Evolutionary conservation across 176 grass and related monocot species (phyloP).

Genomic region (Cymbopogon citratus): DNA sequence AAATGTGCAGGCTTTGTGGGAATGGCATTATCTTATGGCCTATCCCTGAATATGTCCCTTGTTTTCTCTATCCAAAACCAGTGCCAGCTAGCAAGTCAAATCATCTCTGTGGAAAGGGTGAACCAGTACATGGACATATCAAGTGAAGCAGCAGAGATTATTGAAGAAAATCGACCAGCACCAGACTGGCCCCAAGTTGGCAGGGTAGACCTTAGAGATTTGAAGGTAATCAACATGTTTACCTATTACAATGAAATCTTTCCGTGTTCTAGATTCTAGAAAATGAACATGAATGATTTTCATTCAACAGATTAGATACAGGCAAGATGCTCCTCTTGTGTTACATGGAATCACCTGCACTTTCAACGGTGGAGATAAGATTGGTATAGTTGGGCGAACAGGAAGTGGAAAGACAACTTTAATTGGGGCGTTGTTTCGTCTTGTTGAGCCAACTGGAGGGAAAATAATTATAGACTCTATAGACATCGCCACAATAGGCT

Average conservation of each 20-base stretch:
- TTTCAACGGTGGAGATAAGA: conserved; percentile 80
- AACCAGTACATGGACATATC: conserved; percentile 85
- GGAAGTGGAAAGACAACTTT: conserved; percentile 96
- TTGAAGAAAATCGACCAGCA: conserved; percentile 53
- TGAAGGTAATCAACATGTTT: conserved; percentile 56
- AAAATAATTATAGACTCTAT: conserved; percentile 61
- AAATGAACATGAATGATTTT: conserved; percentile 19
- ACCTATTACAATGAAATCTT: not conserved
- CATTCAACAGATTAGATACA: conserved; percentile 73
- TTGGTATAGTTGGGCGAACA: conserved; percentile 92
- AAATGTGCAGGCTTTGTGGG: conserved; percentile 74
- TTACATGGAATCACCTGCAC: conserved; percentile 74
- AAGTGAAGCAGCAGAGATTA: conserved; percentile 65
- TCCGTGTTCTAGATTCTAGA: not conserved
- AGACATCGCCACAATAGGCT: conserved; percentile 63
- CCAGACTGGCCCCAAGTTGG: conserved; percentile 73
- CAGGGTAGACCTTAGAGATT: conserved; percentile 62
- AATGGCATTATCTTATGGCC: conserved; percentile 91
- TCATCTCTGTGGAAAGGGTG: conserved; percentile 90
- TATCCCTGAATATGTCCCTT: conserved; percentile 74
- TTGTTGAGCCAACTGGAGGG: conserved; percentile 87
- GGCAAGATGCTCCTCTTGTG: conserved; percentile 63
- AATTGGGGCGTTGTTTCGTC: conserved; percentile 79
- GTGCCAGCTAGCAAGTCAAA: conserved; percentile 67
- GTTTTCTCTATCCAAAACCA: conserved; percentile 86